Evolutionary conservation across 202 grass and related monocot genomes (phyloP).

Genomic region (Hordeum pubiflorum): DNA sequence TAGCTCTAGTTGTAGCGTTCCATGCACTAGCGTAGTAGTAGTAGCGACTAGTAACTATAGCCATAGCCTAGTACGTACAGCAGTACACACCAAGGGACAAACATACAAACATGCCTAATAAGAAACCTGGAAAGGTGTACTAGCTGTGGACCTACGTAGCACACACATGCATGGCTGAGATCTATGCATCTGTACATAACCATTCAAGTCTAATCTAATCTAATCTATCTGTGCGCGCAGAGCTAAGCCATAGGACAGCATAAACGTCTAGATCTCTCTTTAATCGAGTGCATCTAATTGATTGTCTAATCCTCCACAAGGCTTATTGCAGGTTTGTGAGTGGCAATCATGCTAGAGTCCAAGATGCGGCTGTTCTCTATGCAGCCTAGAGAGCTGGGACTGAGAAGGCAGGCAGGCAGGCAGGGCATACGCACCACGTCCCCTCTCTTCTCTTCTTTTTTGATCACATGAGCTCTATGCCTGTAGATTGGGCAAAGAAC

Average conservation of each 20-base stretch:
- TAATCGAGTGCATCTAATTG: slow-evolving; percentile 47
- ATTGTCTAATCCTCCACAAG: slow-evolving; percentile 39
- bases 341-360: slow-evolving; percentile 52
- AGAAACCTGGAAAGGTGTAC: slow-evolving; percentile 26
- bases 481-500: slow-evolving; percentile 19
- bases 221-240: neutral
- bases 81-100: slow-evolving; percentile 32
- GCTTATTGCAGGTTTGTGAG: slow-evolving; percentile 32
- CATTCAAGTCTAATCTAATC: slow-evolving; percentile 30
- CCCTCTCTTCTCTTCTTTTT: neutral
- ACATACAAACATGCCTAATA: slow-evolving; percentile 27
- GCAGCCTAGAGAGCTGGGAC: slow-evolving; percentile 39
- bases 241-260: slow-evolving; percentile 18
- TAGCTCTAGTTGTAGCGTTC: slow-evolving; percentile 19
- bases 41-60: neutral
- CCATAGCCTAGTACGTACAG: neutral
- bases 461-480: slow-evolving; percentile 38
- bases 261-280: slow-evolving; percentile 43
- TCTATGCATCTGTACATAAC: slow-evolving; percentile 5
- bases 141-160: slow-evolving; percentile 28
- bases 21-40: neutral
- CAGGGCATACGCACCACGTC: slow-evolving; percentile 2
- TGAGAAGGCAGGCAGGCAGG: slow-evolving; percentile 21
- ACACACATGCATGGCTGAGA: slow-evolving; percentile 15
- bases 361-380: slow-evolving; percentile 45